A percentile compares a stretch with the other conserved stretches of the same genome.
phyloP scores from a whole-genome alignment of 352 stramenopile genomes.

The Phytopythium kandeliae region DNA sequence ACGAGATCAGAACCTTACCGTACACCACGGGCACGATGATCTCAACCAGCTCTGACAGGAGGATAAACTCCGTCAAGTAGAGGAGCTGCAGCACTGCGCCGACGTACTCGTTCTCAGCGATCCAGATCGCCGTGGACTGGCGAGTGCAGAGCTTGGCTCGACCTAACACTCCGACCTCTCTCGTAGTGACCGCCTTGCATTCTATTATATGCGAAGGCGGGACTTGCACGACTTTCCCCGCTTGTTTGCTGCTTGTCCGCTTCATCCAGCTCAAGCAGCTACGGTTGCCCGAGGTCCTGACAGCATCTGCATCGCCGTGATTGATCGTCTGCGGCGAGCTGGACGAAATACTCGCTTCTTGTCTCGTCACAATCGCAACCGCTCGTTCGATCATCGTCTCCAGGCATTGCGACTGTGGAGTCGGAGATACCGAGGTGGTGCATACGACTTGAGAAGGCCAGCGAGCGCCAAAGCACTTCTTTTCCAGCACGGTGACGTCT shows the following conservation, averaged over 20 bases:
- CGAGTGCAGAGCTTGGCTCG: no score
- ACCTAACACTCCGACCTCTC: no score
- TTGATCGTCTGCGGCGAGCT: not conserved
- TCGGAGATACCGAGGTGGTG: not conserved
- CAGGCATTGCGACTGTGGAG: not conserved
- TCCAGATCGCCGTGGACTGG: not conserved
- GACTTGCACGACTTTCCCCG: no score
- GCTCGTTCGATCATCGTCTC: not conserved
- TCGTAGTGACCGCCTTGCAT: no score
- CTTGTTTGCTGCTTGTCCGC: no score
- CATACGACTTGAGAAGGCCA: not conserved
- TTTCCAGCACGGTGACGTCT: not conserved
- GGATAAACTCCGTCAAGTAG: not conserved
- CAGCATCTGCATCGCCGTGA: no score
- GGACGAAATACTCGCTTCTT: not conserved
- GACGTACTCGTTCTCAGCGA: not conserved
- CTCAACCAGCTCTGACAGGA: conserved; percentile 1
- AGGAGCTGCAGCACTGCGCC: not conserved
- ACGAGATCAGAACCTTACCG: not conserved
- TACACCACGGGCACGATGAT: not conserved
- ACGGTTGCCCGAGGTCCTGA: no score
- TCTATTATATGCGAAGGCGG: no score
- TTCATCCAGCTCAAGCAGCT: no score
- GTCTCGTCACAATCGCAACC: not conserved
- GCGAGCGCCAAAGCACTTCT: not conserved